Evolutionary conservation across 768 basidiomycete genomes (phyloP).

Genomic region (Chalciporus pseudorubinellus): DNA sequence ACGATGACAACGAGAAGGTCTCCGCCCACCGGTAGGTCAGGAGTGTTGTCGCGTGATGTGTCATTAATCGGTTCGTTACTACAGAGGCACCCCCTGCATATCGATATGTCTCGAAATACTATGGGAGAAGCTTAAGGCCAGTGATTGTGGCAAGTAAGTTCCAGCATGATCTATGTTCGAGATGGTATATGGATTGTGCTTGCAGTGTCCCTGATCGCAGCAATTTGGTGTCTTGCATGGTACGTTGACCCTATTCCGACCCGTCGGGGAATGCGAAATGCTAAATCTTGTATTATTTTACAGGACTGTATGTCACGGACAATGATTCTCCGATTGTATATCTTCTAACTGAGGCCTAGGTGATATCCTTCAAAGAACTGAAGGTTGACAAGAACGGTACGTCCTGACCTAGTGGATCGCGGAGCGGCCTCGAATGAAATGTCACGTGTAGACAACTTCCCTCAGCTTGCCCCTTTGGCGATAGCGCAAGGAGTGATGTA

Average conservation of each 20-base stretch:
- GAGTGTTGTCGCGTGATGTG: neutral
- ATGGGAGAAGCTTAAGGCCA: constrained; percentile 58
- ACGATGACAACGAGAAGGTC: constrained; percentile 16
- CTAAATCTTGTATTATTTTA: neutral
- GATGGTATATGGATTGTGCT: neutral
- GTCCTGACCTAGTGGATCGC: constrained; percentile 19
- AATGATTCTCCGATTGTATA: neutral
- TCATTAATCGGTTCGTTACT: neutral
- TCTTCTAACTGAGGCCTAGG: constrained; percentile 36
- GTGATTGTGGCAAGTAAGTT: constrained; percentile 48
- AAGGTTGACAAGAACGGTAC: constrained; percentile 46
- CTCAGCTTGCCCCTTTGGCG: constrained; percentile 51
- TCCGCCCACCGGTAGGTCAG: constrained; percentile 14
- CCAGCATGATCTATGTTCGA: constrained; percentile 1
- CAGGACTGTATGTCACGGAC: constrained; percentile 23
- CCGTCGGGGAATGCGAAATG: neutral
- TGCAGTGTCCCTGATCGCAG: constrained; percentile 43
- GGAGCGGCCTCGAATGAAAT: neutral
- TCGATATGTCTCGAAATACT: constrained; percentile 56
- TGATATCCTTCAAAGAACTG: constrained; percentile 60
- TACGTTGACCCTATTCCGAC: constrained; percentile 35
- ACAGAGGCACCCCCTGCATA: constrained; percentile 56
- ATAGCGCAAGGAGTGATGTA: constrained; percentile 62
- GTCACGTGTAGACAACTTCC: constrained; percentile 36
- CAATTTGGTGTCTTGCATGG: constrained; percentile 63